Evolutionary conservation across 805 yeast species (phyloP).

Genomic region (Candida rishiriensis): DNA sequence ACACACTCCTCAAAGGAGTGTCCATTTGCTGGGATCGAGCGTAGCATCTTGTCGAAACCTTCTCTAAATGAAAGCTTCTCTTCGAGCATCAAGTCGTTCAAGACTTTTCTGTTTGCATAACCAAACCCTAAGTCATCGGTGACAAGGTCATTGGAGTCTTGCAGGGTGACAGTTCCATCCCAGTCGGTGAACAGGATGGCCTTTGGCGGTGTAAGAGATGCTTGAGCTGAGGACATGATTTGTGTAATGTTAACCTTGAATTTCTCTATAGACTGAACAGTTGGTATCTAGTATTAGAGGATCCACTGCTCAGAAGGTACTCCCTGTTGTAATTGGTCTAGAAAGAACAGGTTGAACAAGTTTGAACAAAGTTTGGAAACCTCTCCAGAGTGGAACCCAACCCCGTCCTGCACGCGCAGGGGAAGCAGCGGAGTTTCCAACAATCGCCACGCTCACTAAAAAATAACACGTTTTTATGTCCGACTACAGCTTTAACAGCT

Average conservation of each 20-base stretch:
- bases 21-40: slow-evolving; percentile 55
- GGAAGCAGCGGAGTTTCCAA: too few species aligned
- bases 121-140: slow-evolving; percentile 93
- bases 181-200: slow-evolving; percentile 95
- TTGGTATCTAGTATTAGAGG: too few species aligned
- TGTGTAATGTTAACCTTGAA: neutral
- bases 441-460: too few species aligned
- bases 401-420: too few species aligned
- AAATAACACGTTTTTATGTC: too few species aligned
- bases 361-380: too few species aligned
- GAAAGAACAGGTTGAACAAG: too few species aligned
- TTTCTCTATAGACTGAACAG: too few species aligned
- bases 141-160: slow-evolving; percentile 89
- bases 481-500: too few species aligned
- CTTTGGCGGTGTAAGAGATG: slow-evolving; percentile 10
- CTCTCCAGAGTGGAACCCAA: too few species aligned
- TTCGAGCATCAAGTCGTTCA: slow-evolving; percentile 69
- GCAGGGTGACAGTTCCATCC: slow-evolving; percentile 96
- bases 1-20: slow-evolving; percentile 68
- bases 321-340: too few species aligned
- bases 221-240: neutral
- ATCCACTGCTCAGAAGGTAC: too few species aligned
- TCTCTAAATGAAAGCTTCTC: slow-evolving; percentile 71
- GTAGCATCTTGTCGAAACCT: slow-evolving; percentile 81
- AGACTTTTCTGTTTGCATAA: slow-evolving; percentile 51